Evolutionary conservation across 345 rosid species (phyloP), one percentile per base, ranked within the genome.

Genomic region (Clausena lansium): DNA sequence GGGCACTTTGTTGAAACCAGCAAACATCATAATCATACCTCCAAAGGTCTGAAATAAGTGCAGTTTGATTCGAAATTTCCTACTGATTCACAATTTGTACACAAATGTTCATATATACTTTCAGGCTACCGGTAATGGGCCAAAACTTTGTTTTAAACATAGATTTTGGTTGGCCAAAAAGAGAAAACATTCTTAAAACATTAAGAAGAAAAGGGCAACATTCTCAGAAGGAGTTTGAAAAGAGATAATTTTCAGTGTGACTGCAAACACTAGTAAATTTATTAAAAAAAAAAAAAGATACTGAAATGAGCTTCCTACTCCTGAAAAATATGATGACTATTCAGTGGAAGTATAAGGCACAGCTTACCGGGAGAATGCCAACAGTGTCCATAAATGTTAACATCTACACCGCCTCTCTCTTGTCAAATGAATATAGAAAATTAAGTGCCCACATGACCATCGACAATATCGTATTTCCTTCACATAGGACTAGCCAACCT

Each of bases 11-110:
- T 77, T 50, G 57, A 57, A 77, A 84, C 79, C 74, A 75, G 71
- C 35, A 64, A 47, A 77, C 79, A 55, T 25, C 78, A 73, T 78
- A 78, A 55, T 25, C 79, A 73, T 78, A 78, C 55, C 66, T 74
- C 61, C 67, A 63, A 58, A 64, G 50, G 20, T 71, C 75, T 60
- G 20, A 66, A 67, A 76, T 24, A 61, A 70, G 45, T 66, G 39
- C 74, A 57, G 74, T 70, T 38, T 41, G 47, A 72, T 70, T 54
- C 47, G 36, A 64, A 67, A 82, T 24, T 66, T 71, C 35, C 27
- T 62, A 39, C 57, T 33, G 65, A 70, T 78, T 73, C 22, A 77
- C 30, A 80, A 38, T 54, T 35, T 32, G 61, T 30, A 58, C 59
- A 60, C 28, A 67, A 30, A 58, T 27, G 22, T 70, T n/a, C 28